Conservation (phyloP, 208 protist species). For the Lotmaria passim region DNA sequence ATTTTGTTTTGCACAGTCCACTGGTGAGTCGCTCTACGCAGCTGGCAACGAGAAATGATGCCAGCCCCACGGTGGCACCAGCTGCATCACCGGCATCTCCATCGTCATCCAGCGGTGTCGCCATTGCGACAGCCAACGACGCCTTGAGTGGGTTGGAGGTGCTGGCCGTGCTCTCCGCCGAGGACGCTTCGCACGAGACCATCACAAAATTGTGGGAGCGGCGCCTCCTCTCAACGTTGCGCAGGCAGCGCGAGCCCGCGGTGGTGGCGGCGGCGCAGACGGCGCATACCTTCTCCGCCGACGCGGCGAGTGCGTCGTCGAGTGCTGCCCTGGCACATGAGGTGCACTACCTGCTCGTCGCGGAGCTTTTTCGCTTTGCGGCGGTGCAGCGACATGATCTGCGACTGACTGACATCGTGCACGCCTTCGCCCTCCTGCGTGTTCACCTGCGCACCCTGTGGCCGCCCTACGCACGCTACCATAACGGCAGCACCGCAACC, state of each 20-base stretch:
- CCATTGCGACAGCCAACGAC: conserved; percentile 52
- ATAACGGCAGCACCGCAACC: background rate
- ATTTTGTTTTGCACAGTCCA: conserved; percentile 50
- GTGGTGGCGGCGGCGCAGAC: background rate
- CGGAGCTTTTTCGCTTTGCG: conserved; percentile 31
- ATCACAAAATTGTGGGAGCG: conserved; percentile 20
- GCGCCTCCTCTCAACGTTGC: background rate
- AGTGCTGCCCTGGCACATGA: conserved; percentile 13
- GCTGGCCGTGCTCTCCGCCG: conserved; percentile 45
- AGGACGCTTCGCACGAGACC: conserved; percentile 30
- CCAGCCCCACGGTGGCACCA: no score
- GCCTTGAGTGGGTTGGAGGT: conserved; percentile 68
- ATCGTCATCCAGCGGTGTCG: background rate
- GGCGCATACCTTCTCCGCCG: background rate
- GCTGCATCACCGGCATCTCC: no score
- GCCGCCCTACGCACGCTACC: conserved; percentile 37
- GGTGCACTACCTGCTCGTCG: conserved; percentile 27
- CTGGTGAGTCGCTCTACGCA: background rate
- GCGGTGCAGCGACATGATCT: conserved; percentile 41
- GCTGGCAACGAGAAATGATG: background rate
- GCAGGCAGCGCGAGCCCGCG: conserved; percentile 19
- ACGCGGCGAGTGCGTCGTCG: background rate
- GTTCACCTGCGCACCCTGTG: conserved; percentile 63
- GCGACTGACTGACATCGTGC: conserved; percentile 75
- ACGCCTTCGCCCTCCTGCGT: conserved; percentile 72